Base-by-base conservation (phyloP, 176 grass and related monocot genomes). In the Paspalum notatum region DNA sequence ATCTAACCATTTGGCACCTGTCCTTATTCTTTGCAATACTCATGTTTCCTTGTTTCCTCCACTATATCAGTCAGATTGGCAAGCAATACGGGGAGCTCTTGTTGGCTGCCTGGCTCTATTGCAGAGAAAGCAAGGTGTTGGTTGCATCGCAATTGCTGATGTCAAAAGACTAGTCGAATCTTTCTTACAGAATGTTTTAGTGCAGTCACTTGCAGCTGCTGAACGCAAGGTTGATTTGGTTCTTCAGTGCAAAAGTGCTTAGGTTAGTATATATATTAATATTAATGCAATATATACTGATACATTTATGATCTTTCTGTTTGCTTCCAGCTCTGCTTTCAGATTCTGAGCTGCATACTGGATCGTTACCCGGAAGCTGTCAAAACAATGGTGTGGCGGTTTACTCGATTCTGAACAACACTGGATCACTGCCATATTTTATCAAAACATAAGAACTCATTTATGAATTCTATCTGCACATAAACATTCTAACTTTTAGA, bases 61-160 rank as follows among this genome's bases (percentile, higher is more conserved):
- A 62, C 18, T 60, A 68, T 78, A 83, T 80, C 87, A 98, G 95
- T 89, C 90, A 85, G 95, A 98, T 91, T 98, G 95, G 95, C 83
- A 89, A n/a, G 89, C 88, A 67, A 47, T 98, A 49, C 83, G 63
- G 46, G 95, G 95, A 79, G 90, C 80, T 81, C 90, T 98, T 54
- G 83, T 92, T 80, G 95, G 92, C 80, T 98, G 92, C 71, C 51
- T 87, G 75, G 90, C 95, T 72, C 55, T 98, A 45, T 91, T 98
- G 90, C 77, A 51, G 17, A 94, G 95, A 71, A 91, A 92, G 83
- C 83, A 71, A 71, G 84, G 79, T 81, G 62, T 90, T 63, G 90
- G 90, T 56, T 83, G 49, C 20, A 92, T 91, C 39, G 41, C 78
- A 51, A 82, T 70, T 64, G 81, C 48, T 78, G 90, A 98, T 74